These are phyloP conservation scores for Spergularia bocconei DNA, from an alignment of 148 eudicot genomes.

Conservation along the genomic window DNA sequence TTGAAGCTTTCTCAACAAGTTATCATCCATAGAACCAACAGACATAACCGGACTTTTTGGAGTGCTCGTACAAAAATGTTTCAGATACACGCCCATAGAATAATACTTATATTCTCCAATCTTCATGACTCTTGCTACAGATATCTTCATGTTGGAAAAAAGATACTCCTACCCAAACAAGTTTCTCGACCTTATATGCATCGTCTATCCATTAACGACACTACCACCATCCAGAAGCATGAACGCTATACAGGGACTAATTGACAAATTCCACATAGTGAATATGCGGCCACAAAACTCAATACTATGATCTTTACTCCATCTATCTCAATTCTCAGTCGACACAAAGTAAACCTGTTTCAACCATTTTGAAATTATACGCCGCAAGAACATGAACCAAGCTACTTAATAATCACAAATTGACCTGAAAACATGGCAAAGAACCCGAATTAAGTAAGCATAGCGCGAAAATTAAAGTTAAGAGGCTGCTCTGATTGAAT, in stretches of 20 bases:
- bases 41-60: conserved; percentile 20
- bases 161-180: conserved; percentile 14
- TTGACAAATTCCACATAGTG: neutral
- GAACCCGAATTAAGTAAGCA: no score
- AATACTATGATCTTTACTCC: no score
- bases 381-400: no score
- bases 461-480: no score
- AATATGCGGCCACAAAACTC: no score
- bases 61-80: conserved; percentile 25
- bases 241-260: neutral
- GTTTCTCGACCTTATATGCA: conserved; percentile 17
- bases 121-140: conserved; percentile 18
- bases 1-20: conserved; percentile 49
- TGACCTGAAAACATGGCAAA: no score
- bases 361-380: no score
- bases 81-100: neutral
- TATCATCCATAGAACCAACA: conserved; percentile 31
- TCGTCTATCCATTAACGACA: conserved; percentile 9
- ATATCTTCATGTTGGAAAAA: conserved; percentile 17
- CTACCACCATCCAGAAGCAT: conserved; percentile 18
- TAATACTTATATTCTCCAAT: conserved; percentile 13
- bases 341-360: no score
- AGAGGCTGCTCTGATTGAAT: no score
- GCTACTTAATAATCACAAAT: no score
- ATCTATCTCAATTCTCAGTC: no score